A percentile compares a stretch with the other conserved stretches of the same genome.
phyloP scores from a whole-genome alignment of 1,284 basidiomycete species.

The Boletus semigastroideus region DNA sequence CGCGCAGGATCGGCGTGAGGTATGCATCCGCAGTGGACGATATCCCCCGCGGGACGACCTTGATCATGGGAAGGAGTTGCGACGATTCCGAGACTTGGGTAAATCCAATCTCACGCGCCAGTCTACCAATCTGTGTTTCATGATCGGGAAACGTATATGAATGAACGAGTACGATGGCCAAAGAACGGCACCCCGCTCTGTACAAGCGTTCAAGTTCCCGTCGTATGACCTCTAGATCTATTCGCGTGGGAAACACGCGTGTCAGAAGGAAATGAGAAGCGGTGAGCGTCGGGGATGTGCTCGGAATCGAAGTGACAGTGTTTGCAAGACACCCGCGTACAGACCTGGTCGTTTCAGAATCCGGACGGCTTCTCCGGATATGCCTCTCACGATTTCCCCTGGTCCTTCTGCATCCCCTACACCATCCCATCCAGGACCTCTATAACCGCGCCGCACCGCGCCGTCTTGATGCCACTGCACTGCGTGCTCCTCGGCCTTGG shows the following conservation, averaged over 20 bases:
- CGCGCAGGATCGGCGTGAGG: constrained; percentile 84
- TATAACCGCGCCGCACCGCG: constrained; percentile 65
- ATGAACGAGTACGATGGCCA: constrained; percentile 87
- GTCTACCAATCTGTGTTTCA: constrained; percentile 68
- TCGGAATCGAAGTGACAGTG: background rate
- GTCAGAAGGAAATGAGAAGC: background rate
- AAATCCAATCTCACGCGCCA: constrained; percentile 84
- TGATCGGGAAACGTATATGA: constrained; percentile 91
- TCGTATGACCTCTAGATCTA: constrained; percentile 54
- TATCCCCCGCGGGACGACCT: constrained; percentile 90
- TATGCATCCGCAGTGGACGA: constrained; percentile 97
- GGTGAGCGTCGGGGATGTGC: constrained; percentile 3
- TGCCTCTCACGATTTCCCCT: constrained; percentile 75
- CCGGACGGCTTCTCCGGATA: constrained; percentile 90
- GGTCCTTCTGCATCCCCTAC: constrained; percentile 68
- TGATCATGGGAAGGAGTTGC: constrained; percentile 91
- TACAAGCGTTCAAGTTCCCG: constrained; percentile 68
- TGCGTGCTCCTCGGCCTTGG: constrained; percentile 71
- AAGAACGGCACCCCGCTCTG: constrained; percentile 75
- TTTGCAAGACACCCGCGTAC: background rate
- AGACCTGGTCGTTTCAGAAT: constrained; percentile 77
- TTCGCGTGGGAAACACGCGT: background rate
- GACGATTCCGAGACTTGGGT: constrained; percentile 87
- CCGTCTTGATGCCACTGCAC: constrained; percentile 74
- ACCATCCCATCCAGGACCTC: constrained; percentile 73